Base-by-base conservation (phyloP, 2,329 filamentous ascomycete genomes). In the Fusarium albidum region DNA sequence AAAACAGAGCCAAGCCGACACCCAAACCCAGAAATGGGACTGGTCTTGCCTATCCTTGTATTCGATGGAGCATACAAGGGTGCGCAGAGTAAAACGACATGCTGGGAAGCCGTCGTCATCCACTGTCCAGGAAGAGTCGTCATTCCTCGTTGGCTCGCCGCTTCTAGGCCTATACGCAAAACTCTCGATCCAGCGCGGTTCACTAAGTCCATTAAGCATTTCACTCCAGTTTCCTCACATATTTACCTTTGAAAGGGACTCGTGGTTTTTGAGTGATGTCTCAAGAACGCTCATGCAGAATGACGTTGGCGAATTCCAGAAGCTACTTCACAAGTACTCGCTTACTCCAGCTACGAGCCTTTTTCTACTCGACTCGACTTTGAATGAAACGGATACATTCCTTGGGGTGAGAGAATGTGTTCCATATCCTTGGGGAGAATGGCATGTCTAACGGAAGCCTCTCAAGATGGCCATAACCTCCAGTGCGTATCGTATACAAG, bases 131-230 rank as follows among this genome's bases (percentile, higher is more conserved):
- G 25, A 43, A 15, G 46, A 49, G 8, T 28, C 37, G n/a, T 43
- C 46, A 3, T 35, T 49, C 13, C 37, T 49, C n/a, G 21, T 49
- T 18, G 46, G 46, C 4, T 49, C 46, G 8, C 28, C 37, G 10
- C 38, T 49, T 18, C 37, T 34, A 3, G 38, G 29, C 7, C 9
- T 49, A n/a, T 43, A 49, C 11, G 29, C 31, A 15, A 37, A 43
- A 10, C 37, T 49, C 5, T 49, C 46, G n/a, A 9, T 49, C 9
- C 21, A 35, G 18, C 38, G 29, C 11, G 38, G 38, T 1, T 35
- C 46, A 8, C 46, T 49, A 11, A 40, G 34, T 13, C 45, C 45
- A 9, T 14, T 49, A 6, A 35, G 14, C 9, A 14, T 49, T 10
- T 42, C 37, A 8, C 12, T 49, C 10, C 35, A 5, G 26, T 48